Evolutionary conservation across 1,284 basidiomycete genomes (phyloP).

Genomic region (Leccinum fuscescens): DNA sequence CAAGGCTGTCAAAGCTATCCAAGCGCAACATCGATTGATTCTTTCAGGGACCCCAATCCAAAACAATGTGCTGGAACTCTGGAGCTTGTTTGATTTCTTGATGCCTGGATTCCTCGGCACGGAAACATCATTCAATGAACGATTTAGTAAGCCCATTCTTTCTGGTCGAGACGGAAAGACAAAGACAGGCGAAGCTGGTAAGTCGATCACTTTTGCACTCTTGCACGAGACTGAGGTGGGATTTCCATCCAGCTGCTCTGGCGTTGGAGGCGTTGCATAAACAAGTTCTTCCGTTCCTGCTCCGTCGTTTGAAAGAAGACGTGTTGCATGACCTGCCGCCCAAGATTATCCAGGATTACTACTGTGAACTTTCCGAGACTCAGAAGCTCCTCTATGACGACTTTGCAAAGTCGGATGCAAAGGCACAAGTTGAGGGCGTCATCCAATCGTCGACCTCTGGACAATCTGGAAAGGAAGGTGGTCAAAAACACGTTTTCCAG

Average conservation of each 20-base stretch:
- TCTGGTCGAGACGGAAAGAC: conserved; percentile 95
- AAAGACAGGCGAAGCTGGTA: conserved; percentile 92
- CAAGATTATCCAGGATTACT: conserved; percentile 99
- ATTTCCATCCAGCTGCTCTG: conserved; percentile 62
- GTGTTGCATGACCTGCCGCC: conserved; percentile 95
- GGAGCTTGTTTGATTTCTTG: conserved; percentile 98
- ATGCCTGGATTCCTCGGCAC: conserved; percentile 99
- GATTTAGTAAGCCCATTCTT: conserved; percentile 94
- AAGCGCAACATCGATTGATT: conserved; percentile 90
- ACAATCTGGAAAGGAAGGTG: conserved; percentile 41
- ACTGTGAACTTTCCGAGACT: conserved; percentile 93
- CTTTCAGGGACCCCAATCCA: conserved; percentile 98
- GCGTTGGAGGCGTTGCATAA: conserved; percentile 97
- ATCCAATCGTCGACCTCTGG: conserved; percentile 47
- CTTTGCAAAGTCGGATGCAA: conserved; percentile 81
- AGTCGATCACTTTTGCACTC: conserved; percentile 29
- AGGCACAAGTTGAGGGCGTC: conserved; percentile 61
- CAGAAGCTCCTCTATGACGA: conserved; percentile 94
- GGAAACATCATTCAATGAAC: conserved; percentile 93
- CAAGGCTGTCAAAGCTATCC: conserved; percentile 91
- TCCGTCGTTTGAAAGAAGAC: conserved; percentile 96
- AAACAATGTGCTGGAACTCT: conserved; percentile 97
- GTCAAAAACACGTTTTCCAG: conserved; percentile 90
- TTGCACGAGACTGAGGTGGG: conserved; percentile 5
- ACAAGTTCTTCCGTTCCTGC: conserved; percentile 97